phyloP scores from a whole-genome alignment of 2,329 filamentous ascomycete species.

The Nothopassalora personata region DNA sequence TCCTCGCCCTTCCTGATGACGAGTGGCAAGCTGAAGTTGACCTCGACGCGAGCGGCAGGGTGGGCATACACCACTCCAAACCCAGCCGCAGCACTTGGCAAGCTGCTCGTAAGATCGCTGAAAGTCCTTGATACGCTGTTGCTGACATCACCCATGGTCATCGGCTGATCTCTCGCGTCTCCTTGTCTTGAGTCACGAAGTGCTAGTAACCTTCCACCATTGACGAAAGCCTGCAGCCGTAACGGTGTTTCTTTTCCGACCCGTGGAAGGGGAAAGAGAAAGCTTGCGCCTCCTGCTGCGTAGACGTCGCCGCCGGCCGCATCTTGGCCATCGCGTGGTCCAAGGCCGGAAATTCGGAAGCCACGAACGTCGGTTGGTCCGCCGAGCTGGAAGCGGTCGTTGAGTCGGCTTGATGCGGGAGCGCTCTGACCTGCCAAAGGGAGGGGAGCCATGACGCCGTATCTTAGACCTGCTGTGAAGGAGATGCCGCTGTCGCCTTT shows the following conservation, averaged over 20 bases:
- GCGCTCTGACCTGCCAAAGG: constrained; percentile 53
- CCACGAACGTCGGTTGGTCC: constrained; percentile 92
- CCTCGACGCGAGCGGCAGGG: constrained; percentile 84
- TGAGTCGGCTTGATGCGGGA: constrained; percentile 69
- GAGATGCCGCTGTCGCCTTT: constrained; percentile 69
- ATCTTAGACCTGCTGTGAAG: constrained; percentile 73
- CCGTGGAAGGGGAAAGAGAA: constrained; percentile 78
- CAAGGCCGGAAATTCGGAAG: constrained; percentile 83
- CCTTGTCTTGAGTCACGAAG: constrained; percentile 49
- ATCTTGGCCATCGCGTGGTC: constrained; percentile 79
- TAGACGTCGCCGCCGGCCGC: constrained; percentile 88
- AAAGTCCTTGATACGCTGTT: constrained; percentile 58
- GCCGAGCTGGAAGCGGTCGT: constrained; percentile 91
- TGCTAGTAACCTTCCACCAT: constrained; percentile 78
- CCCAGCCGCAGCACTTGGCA: constrained; percentile 81
- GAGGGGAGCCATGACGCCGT: constrained; percentile 79
- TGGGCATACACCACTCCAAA: constrained; percentile 92
- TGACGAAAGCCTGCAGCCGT: constrained; percentile 83
- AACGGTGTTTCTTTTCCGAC: constrained; percentile 78
- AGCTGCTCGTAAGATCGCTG: constrained; percentile 63
- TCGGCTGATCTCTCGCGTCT: constrained; percentile 39
- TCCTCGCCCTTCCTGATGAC: constrained; percentile 78
- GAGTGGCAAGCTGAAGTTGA: constrained; percentile 89
- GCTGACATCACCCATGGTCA: constrained; percentile 48
- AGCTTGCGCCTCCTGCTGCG: constrained; percentile 78